Evolutionary conservation across 2,329 filamentous ascomycete species (phyloP).

Genomic region (Colletotrichum simmondsii): DNA sequence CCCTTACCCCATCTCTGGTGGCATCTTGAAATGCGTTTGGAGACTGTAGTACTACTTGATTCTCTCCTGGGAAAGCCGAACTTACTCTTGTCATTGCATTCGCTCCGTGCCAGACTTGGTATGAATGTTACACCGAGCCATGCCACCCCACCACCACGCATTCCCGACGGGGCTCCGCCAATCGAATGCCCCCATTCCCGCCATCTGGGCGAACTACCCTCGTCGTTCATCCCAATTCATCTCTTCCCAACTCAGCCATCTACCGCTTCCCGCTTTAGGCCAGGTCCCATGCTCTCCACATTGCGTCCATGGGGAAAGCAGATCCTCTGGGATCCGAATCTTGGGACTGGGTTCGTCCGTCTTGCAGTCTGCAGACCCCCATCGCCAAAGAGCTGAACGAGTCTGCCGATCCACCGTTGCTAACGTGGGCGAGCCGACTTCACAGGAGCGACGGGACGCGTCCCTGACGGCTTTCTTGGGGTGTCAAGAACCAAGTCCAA

Average conservation of each 20-base stretch:
- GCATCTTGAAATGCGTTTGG: not conserved
- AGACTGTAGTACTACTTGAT: not conserved
- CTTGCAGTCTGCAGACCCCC: not conserved
- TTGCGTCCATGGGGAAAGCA: not conserved
- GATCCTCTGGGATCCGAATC: not conserved
- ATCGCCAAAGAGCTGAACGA: not conserved
- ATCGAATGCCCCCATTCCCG: constrained; percentile 22
- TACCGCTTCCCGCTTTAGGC: constrained; percentile 9
- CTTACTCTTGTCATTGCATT: not conserved
- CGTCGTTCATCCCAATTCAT: not conserved
- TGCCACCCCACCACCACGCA: not conserved
- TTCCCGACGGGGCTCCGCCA: constrained; percentile 17
- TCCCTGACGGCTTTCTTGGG: not conserved
- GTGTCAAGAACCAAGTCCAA: not conserved
- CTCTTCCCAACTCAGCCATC: constrained; percentile 20
- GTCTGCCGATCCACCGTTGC: not conserved
- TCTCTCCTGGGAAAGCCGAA: not conserved
- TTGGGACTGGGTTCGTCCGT: not conserved
- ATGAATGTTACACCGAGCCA: constrained; percentile 7
- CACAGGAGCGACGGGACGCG: not conserved
- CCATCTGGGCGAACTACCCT: not conserved
- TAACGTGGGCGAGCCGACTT: not conserved
- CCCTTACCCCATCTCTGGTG: not conserved
- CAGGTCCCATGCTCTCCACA: constrained; percentile 6
- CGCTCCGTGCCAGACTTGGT: not conserved